Evolutionary conservation across 441 rosid species (phyloP).

Genomic region (Adansonia madagascariensis): DNA sequence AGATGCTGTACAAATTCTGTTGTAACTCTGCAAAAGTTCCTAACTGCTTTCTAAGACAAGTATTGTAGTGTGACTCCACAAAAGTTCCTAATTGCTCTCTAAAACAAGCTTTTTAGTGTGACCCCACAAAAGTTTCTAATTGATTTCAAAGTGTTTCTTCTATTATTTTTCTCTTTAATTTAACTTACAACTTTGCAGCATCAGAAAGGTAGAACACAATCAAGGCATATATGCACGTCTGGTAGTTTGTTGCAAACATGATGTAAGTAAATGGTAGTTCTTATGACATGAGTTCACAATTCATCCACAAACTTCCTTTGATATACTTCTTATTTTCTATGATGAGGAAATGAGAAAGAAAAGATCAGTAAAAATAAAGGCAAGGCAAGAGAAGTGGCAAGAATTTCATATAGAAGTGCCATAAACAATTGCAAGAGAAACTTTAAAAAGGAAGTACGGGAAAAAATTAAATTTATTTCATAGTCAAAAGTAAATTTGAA

Average conservation of each 20-base stretch:
- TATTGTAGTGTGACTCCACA: neutral
- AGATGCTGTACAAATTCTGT: neutral
- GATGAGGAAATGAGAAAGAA: neutral
- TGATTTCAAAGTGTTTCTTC: conserved; percentile 3
- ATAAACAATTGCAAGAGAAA: neutral
- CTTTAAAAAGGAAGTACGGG: neutral
- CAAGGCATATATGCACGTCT: neutral
- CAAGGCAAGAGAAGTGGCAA: neutral
- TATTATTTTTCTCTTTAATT: neutral
- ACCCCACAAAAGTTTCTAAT: neutral
- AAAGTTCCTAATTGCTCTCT: conserved; percentile 9
- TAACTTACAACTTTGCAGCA: neutral
- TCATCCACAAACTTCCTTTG: neutral
- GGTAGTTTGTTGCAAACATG: neutral
- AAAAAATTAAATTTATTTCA: conserved; percentile 10
- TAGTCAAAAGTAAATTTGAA: conserved; percentile 18
- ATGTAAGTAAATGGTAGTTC: neutral
- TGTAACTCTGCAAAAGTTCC: neutral
- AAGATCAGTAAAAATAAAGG: neutral
- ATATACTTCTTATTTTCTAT: neutral
- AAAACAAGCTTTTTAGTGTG: neutral
- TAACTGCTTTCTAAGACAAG: neutral
- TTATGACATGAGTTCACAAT: neutral
- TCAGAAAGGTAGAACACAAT: conserved; percentile 8
- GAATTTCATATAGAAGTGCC: neutral